Evolutionary conservation across 345 rosid species (phyloP).

Genomic region (Populus tremula): DNA sequence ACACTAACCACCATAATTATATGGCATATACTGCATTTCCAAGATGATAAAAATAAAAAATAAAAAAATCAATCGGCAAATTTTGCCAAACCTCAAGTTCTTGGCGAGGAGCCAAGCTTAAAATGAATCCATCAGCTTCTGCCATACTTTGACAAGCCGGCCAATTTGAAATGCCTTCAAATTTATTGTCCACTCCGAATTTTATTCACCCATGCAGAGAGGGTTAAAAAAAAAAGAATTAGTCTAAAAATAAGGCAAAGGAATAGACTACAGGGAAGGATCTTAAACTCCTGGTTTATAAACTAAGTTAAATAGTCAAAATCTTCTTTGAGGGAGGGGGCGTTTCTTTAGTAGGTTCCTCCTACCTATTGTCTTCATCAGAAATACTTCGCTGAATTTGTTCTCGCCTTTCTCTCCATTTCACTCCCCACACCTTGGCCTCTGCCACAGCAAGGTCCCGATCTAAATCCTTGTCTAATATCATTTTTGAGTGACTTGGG

Average conservation of each 20-base stretch:
- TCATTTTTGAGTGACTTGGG: constrained; percentile 31
- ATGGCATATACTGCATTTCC: too few species aligned
- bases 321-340: too few species aligned
- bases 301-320: too few species aligned
- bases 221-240: not conserved
- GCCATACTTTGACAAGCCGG: not conserved
- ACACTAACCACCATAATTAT: too few species aligned
- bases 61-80: not conserved
- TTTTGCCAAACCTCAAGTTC: not conserved
- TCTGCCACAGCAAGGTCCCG: constrained; percentile 54
- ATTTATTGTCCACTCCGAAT: not conserved
- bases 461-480: constrained; percentile 32
- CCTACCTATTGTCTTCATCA: constrained; percentile 25
- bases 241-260: not conserved
- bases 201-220: constrained; percentile 14
- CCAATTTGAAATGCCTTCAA: not conserved
- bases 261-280: not conserved
- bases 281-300: not conserved
- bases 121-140: not conserved
- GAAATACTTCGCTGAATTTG: constrained; percentile 7
- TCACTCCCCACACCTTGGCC: constrained; percentile 68
- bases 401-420: constrained; percentile 42
- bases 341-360: not conserved
- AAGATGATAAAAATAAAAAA: not conserved
- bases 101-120: not conserved